Evolutionary conservation across 768 basidiomycete genomes (phyloP), one percentile per base, ranked within the genome.

Genomic region (Cubamyces sp.): DNA sequence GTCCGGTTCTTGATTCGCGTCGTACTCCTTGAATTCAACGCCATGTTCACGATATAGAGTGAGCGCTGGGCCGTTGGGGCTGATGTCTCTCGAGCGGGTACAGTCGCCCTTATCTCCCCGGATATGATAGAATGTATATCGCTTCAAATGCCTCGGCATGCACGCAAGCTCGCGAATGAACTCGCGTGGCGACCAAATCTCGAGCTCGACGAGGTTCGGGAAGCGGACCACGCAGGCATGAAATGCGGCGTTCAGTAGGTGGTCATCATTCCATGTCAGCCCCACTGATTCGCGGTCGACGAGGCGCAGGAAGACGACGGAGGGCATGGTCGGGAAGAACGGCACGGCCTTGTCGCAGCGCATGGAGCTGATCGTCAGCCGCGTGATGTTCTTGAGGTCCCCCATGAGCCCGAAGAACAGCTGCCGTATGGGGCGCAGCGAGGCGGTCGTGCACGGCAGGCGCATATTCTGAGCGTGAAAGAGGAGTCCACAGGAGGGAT

Each of bases 151-250:
- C 30, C 25, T 11, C 26, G 30, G 40, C 16, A 41, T n/a, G 42
- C 30, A 23, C 51, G 14, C 14, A 14, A 46, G 30, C 15, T 37
- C 34, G 14, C 34, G 30, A 9, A 34, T 34, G 34, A 11, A 11
- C 4, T 9, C 34, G 23, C 52, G 43, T 3, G 34, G 51, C 3
- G 59, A 53, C 59, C 59, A 60, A 8, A 60, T 19, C 51, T 53
- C 30, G 43, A 53, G 51, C 43, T 46, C 34, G 12, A 21, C 41
- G 3, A 53, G 28, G 5, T 53, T 28, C 7, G 59, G 59, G 12
- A 45, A 26, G 42, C 50, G 30, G 6, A 11, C 57, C 14, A 34
- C n/a, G 16, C 21, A 39, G 1, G 23, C 21, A 3, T 23, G 15
- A 15, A 53, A 34, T 14, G 59, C 51, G 6, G 42, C 43, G 18